Evolutionary conservation across 257 asterid species (phyloP).

Genomic region (Craterostigma plantagineum): DNA sequence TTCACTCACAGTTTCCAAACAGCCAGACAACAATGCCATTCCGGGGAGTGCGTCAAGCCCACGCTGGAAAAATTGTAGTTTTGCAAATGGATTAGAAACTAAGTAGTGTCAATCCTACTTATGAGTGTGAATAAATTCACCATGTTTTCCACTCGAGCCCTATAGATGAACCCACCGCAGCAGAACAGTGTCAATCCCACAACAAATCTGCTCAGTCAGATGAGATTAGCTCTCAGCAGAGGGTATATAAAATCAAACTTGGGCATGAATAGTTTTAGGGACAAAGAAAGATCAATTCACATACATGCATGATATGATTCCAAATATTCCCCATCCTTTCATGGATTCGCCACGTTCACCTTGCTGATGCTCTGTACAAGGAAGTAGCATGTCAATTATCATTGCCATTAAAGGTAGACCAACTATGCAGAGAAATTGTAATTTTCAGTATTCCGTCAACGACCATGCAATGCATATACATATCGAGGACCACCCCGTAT

Average conservation of each 20-base stretch:
- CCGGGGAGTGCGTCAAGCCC: slow-evolving; percentile 93
- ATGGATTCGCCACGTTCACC: slow-evolving; percentile 31
- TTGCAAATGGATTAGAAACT: not conserved
- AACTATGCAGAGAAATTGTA: not conserved
- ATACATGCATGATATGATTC: slow-evolving; percentile 75
- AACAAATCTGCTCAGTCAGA: slow-evolving; percentile 36
- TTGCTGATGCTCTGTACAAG: slow-evolving; percentile 36
- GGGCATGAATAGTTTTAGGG: not conserved
- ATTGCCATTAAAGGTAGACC: slow-evolving; percentile 2
- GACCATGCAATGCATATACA: no score
- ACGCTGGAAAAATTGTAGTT: slow-evolving; percentile 23
- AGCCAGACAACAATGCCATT: slow-evolving; percentile 61
- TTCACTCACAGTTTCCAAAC: slow-evolving; percentile 73
- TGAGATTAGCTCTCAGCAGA: not conserved
- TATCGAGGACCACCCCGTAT: slow-evolving; percentile 1
- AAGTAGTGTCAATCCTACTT: not conserved
- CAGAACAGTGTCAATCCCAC: slow-evolving; percentile 45
- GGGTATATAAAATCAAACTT: not conserved
- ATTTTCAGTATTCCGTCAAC: no score
- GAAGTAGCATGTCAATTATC: slow-evolving; percentile 2
- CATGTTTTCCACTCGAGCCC: slow-evolving; percentile 49
- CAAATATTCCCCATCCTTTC: slow-evolving; percentile 85
- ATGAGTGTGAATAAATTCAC: slow-evolving; percentile 17
- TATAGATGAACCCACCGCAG: slow-evolving; percentile 64
- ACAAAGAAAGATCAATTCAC: slow-evolving; percentile 12